These are phyloP conservation scores for Setaria italica DNA, from an alignment of 202 grass and related monocot species.

Conservation along the genomic window DNA sequence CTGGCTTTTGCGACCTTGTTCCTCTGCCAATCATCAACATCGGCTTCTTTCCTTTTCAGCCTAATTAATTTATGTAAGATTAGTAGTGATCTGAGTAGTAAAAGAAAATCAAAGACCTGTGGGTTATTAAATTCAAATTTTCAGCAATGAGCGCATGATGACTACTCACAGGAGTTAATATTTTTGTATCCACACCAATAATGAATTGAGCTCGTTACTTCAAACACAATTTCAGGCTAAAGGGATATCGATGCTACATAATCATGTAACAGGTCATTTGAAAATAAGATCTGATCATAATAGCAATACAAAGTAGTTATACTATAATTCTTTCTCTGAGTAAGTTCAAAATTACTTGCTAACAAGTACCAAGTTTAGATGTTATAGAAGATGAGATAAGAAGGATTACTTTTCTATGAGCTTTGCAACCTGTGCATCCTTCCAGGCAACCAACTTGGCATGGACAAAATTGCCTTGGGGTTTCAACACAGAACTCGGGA, in stretches of 20 bases:
- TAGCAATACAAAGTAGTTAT: slow-evolving; percentile 29
- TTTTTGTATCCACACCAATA: slow-evolving; percentile 22
- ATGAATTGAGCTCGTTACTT: slow-evolving; percentile 7
- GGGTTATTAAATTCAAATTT: slow-evolving; percentile 16
- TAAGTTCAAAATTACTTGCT: slow-evolving; percentile 6
- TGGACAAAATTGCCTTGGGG: slow-evolving; percentile 46
- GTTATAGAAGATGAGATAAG: slow-evolving; percentile 34
- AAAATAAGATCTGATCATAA: slow-evolving; percentile 8
- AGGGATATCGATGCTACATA: slow-evolving; percentile 7
- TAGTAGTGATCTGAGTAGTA: slow-evolving; percentile 11
- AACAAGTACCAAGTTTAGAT: slow-evolving; percentile 20
- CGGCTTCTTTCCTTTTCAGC: slow-evolving; percentile 64
- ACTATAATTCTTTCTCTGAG: slow-evolving; percentile 31
- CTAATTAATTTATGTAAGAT: slow-evolving; percentile 54
- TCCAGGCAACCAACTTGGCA: slow-evolving; percentile 76
- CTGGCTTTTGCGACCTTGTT: slow-evolving; percentile 62
- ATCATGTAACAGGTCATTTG: slow-evolving; percentile 32
- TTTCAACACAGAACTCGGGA: slow-evolving; percentile 37
- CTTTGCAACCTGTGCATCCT: slow-evolving; percentile 64
- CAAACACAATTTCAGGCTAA: slow-evolving; percentile 27
- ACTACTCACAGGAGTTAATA: neutral
- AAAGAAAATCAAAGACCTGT: neutral
- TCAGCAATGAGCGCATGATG: slow-evolving; percentile 3
- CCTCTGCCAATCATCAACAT: slow-evolving; percentile 73
- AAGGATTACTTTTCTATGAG: slow-evolving; percentile 69